Evolutionary conservation across 148 eudicot species (phyloP), one percentile per base, ranked within the genome.

Genomic region (Rhododendron henanense): DNA sequence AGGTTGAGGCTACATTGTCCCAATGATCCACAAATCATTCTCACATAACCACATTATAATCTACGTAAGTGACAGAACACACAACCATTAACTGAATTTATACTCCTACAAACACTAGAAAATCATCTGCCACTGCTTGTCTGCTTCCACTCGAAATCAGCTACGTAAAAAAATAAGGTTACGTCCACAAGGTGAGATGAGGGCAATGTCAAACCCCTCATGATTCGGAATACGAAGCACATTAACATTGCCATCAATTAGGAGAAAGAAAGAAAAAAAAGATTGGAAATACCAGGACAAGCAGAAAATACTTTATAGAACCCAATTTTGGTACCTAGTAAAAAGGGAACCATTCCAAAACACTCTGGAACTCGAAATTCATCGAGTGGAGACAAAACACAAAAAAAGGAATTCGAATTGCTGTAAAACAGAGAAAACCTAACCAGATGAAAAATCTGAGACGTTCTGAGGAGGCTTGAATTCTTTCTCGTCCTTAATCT

Each of bases 371-470:
- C 3, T 45, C 85, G 18, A 67, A 41, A 41, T n/a, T 28, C 28
- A 9, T 83, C 23, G 6, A 45, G 23, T 28, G 18, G 48, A 71
- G 31, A 2, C 2, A 48, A 71, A 71, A 71, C 31, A 6, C 14
- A 44, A 69, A 45, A 9, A 15, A 9, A 15, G 4, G 4, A 57
- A 23, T 8, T 35, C 35, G 78, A 78, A 51, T 2, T 77, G 14
- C 0, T 3, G 73, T 33, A 48, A 71, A 23, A 51, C 15, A 6
- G 81, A 85, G 6, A 25, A 77, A 85, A 41, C 51, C 81, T 53
- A 14, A 86, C 88, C 88, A 76, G 88, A 57, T 51, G 76, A 44
- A 15, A 59, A 44, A 41, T 76, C 81, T 18, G 88, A 57, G 47
- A 75, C 61, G 63, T 51, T n/a, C 45, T 59, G 65, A 21, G 33